Conservation (phyloP, 495 filamentous ascomycete genomes). For the Daldinia decipiens region DNA sequence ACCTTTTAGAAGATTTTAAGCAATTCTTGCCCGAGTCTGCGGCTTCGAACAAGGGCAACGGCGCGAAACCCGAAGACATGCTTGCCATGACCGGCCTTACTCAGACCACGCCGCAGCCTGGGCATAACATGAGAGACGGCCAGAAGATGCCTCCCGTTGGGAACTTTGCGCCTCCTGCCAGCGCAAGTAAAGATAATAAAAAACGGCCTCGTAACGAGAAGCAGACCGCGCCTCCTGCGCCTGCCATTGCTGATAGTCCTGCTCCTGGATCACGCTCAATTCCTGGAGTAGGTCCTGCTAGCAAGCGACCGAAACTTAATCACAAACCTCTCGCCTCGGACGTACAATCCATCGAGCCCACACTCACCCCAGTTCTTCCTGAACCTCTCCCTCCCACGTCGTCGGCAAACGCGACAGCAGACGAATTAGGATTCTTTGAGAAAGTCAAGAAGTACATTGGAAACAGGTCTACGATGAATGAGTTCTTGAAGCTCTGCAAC, state of each 20-base stretch:
- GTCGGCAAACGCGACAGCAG: slow-evolving; percentile 67
- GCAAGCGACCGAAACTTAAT: slow-evolving; percentile 70
- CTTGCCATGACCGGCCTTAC: slow-evolving; percentile 57
- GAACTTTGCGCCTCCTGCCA: slow-evolving; percentile 87
- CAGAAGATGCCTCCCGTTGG: slow-evolving; percentile 91
- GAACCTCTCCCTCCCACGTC: slow-evolving; percentile 82
- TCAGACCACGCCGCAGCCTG: slow-evolving; percentile 59
- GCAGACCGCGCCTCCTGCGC: slow-evolving; percentile 42
- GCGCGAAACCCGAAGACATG: slow-evolving; percentile 76
- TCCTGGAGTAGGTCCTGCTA: slow-evolving; percentile 47
- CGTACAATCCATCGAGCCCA: slow-evolving; percentile 80
- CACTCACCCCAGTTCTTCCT: slow-evolving; percentile 84
- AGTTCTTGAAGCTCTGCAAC: slow-evolving; percentile 96
- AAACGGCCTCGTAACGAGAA: slow-evolving; percentile 67
- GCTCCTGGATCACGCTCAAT: slow-evolving; percentile 50
- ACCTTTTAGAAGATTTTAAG: slow-evolving; percentile 98
- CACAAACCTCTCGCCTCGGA: slow-evolving; percentile 73
- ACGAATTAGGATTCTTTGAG: slow-evolving; percentile 94
- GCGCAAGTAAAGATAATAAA: slow-evolving; percentile 80
- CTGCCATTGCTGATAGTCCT: slow-evolving; percentile 49
- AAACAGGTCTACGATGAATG: slow-evolving; percentile 89
- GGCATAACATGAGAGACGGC: slow-evolving; percentile 56
- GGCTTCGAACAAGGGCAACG: slow-evolving; percentile 81
- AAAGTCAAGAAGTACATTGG: slow-evolving; percentile 94
- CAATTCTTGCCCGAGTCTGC: slow-evolving; percentile 98